Evolutionary conservation across 345 rosid species (phyloP).

Genomic region (Erodium maritimum): DNA sequence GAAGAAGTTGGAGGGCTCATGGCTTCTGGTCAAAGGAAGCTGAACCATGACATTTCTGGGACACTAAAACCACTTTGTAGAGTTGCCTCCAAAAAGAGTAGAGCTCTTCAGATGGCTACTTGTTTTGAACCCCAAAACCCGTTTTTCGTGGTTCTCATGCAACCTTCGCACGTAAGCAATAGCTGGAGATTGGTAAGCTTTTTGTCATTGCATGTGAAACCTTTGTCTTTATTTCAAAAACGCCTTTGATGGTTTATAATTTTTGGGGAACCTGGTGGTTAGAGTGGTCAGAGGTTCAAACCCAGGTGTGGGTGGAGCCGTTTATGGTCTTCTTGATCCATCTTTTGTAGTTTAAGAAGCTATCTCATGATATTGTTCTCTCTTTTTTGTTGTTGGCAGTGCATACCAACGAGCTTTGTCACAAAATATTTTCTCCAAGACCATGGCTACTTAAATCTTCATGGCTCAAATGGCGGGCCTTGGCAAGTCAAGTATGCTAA

Average conservation of each 20-base stretch:
- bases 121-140: conserved; percentile 17
- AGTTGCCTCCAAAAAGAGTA: conserved; percentile 1
- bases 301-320: too few relatives aligned
- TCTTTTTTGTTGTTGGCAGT: background rate
- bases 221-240: too few relatives aligned
- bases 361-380: too few relatives aligned
- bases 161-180: conserved; percentile 6
- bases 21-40: too few relatives aligned
- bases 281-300: too few relatives aligned
- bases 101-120: conserved; percentile 10
- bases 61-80: background rate
- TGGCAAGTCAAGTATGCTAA: background rate
- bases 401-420: background rate
- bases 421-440: background rate
- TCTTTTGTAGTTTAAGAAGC: background rate
- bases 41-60: background rate
- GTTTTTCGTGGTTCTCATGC: conserved; percentile 12
- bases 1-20: background rate
- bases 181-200: conserved; percentile 2
- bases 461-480: background rate
- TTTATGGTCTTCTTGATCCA: too few relatives aligned
- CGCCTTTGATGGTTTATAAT: too few relatives aligned
- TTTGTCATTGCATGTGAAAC: too few relatives aligned
- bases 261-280: too few relatives aligned
- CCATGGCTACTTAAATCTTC: background rate